These are phyloP conservation scores for Sindora glabra DNA, from an alignment of 306 rosid species.

Conservation along the genomic window DNA sequence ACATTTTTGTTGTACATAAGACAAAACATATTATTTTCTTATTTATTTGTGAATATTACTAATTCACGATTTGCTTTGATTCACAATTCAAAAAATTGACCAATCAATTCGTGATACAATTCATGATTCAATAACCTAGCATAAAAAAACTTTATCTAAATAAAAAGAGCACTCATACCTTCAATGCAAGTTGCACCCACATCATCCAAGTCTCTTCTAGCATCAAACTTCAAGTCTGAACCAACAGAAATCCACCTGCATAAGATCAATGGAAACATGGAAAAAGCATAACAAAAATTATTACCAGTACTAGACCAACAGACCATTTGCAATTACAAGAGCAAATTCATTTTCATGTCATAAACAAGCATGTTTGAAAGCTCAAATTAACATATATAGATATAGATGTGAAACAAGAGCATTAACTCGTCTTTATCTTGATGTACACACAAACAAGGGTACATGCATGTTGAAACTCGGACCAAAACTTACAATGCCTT, in stretches of 20 bases:
- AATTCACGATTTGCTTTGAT: no score
- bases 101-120: no score
- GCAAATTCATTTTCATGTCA: not conserved
- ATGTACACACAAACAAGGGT: not conserved
- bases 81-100: no score
- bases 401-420: constrained; percentile 1
- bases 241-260: constrained; percentile 99
- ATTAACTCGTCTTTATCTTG: not conserved
- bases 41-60: no score
- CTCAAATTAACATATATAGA: not conserved
- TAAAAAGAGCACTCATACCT: constrained; percentile 35
- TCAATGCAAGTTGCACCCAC: constrained; percentile 66
- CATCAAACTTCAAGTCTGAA: constrained; percentile 98
- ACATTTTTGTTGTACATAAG: no score
- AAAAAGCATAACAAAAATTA: constrained; percentile 27
- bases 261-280: constrained; percentile 28
- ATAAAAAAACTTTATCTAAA: not conserved
- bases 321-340: no score
- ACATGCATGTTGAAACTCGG: constrained; percentile 3
- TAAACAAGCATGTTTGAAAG: not conserved
- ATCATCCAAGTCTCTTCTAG: constrained; percentile 95
- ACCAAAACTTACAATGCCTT: constrained; percentile 75
- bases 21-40: no score
- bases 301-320: constrained; percentile 4
- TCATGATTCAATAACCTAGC: no score